Base-by-base conservation (phyloP, 1,284 basidiomycete species). In the Coniophora puteana region DNA sequence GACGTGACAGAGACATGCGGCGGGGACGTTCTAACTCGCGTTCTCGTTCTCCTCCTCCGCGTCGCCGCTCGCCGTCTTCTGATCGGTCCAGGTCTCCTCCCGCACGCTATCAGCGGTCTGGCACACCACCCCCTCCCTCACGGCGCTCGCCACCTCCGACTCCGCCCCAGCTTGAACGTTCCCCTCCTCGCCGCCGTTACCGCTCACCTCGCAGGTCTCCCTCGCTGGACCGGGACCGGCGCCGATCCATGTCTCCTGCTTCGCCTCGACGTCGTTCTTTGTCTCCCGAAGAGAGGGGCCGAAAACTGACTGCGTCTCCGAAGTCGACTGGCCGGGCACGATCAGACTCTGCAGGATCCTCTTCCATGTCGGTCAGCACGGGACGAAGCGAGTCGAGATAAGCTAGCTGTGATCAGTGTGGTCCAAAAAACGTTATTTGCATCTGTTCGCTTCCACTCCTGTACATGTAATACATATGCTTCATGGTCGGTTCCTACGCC, bases 311-410 rank as follows among this genome's bases (percentile, higher is more conserved):
- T 11, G 24, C 32, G 5, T 54, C 60, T 8, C 51, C 53, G 1
- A 43, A 41, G 32, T 32, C 45, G 3, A 18, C 43, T 10, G 36
- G 40, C 25, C 51, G 47, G 16, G 47, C 52, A n/a, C 55, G 60
- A 33, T 59, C 57, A 1, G 44, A 54, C 20, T 68, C 68, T 14
- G 59, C 59, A 16, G 63, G 66, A n/a, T n/a, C n/a, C 25, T 72
- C 69, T 5, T 69, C 69, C 4, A 72, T 72, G 71, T 72, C 69
- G 38, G 70, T 72, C 22, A 72, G 69, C 49, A 65, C 65, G 29
- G 54, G 51, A 24, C 58, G 61, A 25, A 62, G 49, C 37, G 50
- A 45, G 8, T 59, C 53, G n/a, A 48, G 48, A 14, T n/a, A n/a
- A n/a, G n/a, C n/a, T n/a, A n/a, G n/a, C n/a, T n/a, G n/a, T n/a